Evolutionary conservation across 2,329 filamentous ascomycete genomes (phyloP).

Genomic region (Chalaropsis ovoidea): DNA sequence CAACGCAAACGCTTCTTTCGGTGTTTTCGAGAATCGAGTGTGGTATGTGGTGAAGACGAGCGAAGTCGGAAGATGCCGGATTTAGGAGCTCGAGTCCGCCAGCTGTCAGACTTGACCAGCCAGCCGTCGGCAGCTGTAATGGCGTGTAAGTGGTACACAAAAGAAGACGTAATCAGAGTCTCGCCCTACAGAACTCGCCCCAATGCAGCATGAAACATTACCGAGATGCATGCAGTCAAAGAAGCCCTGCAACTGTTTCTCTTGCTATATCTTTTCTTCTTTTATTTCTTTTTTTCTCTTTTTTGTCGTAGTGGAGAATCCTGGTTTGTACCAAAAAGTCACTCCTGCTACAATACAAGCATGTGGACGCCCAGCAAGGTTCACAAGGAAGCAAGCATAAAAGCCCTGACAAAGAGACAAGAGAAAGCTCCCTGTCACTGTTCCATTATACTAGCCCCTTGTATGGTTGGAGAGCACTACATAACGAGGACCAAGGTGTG

Average conservation of each 20-base stretch:
- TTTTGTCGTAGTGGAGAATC: slow-evolving; percentile 1
- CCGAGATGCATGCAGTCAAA: slow-evolving; percentile 1
- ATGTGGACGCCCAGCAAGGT: neutral
- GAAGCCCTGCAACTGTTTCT: slow-evolving; percentile 4
- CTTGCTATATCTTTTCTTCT: neutral
- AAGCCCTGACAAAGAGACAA: neutral
- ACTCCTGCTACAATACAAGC: slow-evolving; percentile 7
- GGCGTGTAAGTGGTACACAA: neutral
- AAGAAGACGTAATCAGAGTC: neutral
- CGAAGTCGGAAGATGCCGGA: neutral
- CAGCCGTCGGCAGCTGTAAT: neutral
- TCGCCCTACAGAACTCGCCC: neutral
- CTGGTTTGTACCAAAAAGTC: slow-evolving; percentile 6
- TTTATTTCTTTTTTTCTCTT: neutral
- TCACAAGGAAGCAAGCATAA: neutral
- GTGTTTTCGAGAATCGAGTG: no score
- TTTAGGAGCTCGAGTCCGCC: slow-evolving; percentile 1
- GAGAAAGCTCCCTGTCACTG: neutral
- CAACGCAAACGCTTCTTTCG: no score
- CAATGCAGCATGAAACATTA: slow-evolving; percentile 9
- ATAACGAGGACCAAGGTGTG: neutral
- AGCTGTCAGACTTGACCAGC: neutral
- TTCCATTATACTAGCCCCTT: neutral
- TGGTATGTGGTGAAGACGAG: neutral
- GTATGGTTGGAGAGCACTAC: neutral